Evolutionary conservation across 306 rosid species (phyloP).

Genomic region (Cucurbita maxima): DNA sequence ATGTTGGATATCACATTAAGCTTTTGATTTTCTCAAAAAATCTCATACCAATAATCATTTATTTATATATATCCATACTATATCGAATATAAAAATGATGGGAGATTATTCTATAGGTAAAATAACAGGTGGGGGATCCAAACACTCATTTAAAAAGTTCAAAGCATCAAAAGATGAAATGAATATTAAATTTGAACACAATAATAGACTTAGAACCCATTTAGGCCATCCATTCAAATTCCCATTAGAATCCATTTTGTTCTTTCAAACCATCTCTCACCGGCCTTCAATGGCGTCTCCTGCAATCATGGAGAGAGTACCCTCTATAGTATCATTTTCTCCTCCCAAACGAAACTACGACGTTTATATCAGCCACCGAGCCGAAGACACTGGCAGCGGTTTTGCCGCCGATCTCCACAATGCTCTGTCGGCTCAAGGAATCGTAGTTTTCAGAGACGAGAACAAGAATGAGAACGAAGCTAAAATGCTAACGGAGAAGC

Average conservation of each 20-base stretch:
- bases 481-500: constrained; percentile 18
- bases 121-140: too few relatives aligned
- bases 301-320: not conserved
- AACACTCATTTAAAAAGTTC: too few relatives aligned
- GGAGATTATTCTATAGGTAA: too few relatives aligned
- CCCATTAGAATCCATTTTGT: not conserved
- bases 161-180: not conserved
- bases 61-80: too few relatives aligned
- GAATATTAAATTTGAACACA: not conserved
- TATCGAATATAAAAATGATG: too few relatives aligned
- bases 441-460: constrained; percentile 15
- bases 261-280: not conserved
- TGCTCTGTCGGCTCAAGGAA: constrained; percentile 20
- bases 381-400: constrained; percentile 16
- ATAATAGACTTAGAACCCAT: not conserved
- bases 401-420: constrained; percentile 24
- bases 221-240: not conserved
- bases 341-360: not conserved
- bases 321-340: not conserved
- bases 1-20: too few relatives aligned
- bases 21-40: too few relatives aligned
- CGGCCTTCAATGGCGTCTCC: not conserved
- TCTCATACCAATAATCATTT: too few relatives aligned
- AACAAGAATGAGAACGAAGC: constrained; percentile 7
- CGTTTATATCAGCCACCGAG: constrained; percentile 23